Conservation (phyloP, 345 rosid species). For the Brassica incana region DNA sequence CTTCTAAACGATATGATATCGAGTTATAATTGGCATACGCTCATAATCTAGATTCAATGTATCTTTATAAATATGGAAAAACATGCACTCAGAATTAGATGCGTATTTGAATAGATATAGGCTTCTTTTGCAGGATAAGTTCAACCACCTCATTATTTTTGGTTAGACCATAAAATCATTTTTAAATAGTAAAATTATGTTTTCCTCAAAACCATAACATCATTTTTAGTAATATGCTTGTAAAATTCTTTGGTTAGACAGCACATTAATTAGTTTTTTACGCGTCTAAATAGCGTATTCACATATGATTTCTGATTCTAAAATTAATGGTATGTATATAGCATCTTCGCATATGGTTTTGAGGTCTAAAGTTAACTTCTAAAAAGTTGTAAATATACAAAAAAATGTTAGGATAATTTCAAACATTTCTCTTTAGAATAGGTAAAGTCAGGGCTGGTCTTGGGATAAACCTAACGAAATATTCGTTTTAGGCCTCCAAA, state of each 20-base stretch:
- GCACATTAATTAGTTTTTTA: neutral
- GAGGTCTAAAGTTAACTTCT: neutral
- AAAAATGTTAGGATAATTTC: neutral
- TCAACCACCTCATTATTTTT: neutral
- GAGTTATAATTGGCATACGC: neutral
- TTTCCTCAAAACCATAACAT: neutral
- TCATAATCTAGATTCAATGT: slow-evolving; percentile 27
- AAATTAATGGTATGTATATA: neutral
- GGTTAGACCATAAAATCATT: too few relatives aligned
- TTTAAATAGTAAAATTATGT: too few relatives aligned
- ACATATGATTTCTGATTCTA: neutral
- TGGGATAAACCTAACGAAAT: too few relatives aligned
- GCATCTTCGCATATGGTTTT: too few relatives aligned
- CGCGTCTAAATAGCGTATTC: neutral
- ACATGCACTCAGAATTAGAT: slow-evolving; percentile 8
- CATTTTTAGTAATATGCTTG: neutral
- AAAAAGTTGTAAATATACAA: neutral
- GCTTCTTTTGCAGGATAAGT: slow-evolving; percentile 8
- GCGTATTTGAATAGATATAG: slow-evolving; percentile 6
- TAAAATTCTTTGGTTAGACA: neutral
- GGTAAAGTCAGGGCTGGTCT: too few relatives aligned
- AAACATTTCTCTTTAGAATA: neutral
- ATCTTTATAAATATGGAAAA: slow-evolving; percentile 3
- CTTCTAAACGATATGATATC: neutral
- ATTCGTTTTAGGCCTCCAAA: too few relatives aligned